Evolutionary conservation across 2,329 filamentous ascomycete genomes (phyloP).

Genomic region (Trichoderma atroviride): DNA sequence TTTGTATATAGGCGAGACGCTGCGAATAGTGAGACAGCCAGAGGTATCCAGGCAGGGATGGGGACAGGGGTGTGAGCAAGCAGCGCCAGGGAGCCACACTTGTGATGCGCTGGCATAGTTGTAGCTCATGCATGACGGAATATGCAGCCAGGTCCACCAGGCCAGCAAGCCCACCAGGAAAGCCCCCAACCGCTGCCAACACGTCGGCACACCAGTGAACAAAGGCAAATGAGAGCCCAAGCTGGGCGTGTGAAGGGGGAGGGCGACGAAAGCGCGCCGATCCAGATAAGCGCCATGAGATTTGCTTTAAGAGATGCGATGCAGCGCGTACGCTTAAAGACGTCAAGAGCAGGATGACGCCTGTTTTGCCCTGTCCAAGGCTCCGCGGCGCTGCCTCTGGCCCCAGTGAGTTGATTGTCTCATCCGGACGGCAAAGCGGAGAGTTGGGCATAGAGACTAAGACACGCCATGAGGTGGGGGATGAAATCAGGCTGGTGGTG

Average conservation of each 20-base stretch:
- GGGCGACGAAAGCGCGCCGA: constrained; percentile 23
- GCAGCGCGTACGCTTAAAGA: constrained; percentile 5
- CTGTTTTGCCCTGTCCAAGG: neutral
- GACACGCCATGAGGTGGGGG: constrained; percentile 24
- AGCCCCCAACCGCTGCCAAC: constrained; percentile 29
- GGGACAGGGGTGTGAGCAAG: constrained; percentile 29
- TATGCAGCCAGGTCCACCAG: constrained; percentile 46
- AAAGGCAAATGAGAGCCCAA: constrained; percentile 27
- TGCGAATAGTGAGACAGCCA: constrained; percentile 32
- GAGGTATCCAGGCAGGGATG: constrained; percentile 32
- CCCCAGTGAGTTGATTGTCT: constrained; percentile 10
- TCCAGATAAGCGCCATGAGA: constrained; percentile 28
- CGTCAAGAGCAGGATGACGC: neutral
- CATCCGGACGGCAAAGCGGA: constrained; percentile 18
- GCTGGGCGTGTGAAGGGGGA: constrained; percentile 16
- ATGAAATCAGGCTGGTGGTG: constrained; percentile 27
- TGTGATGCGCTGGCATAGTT: constrained; percentile 44
- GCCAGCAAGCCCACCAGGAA: constrained; percentile 29
- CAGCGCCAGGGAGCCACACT: constrained; percentile 39
- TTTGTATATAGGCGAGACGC: constrained; percentile 37
- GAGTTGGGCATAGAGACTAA: constrained; percentile 27
- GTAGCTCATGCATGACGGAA: constrained; percentile 60
- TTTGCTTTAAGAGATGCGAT: constrained; percentile 17
- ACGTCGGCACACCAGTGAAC: constrained; percentile 22
- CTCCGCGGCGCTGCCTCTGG: neutral